Percentiles rank a stretch among this genome's conserved stretches.
phyloP scores from a whole-genome alignment of 1,139 yeast genomes.

The Pichia sp. region DNA sequence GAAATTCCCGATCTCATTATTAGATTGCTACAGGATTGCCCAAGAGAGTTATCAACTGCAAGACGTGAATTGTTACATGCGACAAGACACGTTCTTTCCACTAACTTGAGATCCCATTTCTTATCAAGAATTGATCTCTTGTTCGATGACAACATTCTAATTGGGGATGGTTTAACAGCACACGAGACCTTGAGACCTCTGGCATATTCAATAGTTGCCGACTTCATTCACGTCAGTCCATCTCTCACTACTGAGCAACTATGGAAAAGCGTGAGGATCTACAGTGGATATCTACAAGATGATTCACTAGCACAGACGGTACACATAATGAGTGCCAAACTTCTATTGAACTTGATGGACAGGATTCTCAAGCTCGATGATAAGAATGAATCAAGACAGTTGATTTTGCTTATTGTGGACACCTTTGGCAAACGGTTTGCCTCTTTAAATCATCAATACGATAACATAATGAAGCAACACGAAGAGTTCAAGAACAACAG shows the following conservation, averaged over 20 bases:
- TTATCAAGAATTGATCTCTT: slow-evolving; percentile 79
- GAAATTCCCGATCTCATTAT: slow-evolving; percentile 83
- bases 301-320: slow-evolving; percentile 80
- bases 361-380: slow-evolving; percentile 78
- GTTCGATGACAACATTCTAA: slow-evolving; percentile 78
- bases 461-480: slow-evolving; percentile 60
- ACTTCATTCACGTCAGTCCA: slow-evolving; percentile 84
- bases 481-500: slow-evolving; percentile 42
- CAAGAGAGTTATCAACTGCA: slow-evolving; percentile 90
- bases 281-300: slow-evolving; percentile 77
- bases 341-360: slow-evolving; percentile 81
- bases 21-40: slow-evolving; percentile 87
- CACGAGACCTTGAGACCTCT: slow-evolving; percentile 81
- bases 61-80: slow-evolving; percentile 92
- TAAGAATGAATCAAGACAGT: slow-evolving; percentile 77
- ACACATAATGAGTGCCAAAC: slow-evolving; percentile 95
- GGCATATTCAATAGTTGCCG: slow-evolving; percentile 96
- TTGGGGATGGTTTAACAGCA: slow-evolving; percentile 91
- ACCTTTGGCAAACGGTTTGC: slow-evolving; percentile 82
- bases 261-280: slow-evolving; percentile 80
- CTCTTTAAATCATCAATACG: slow-evolving; percentile 65
- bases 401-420: slow-evolving; percentile 75
- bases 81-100: slow-evolving; percentile 86
- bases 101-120: slow-evolving; percentile 77
- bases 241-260: slow-evolving; percentile 81